Conservation (phyloP, 2,329 filamentous ascomycete species). For the Metarhizium sp. region DNA sequence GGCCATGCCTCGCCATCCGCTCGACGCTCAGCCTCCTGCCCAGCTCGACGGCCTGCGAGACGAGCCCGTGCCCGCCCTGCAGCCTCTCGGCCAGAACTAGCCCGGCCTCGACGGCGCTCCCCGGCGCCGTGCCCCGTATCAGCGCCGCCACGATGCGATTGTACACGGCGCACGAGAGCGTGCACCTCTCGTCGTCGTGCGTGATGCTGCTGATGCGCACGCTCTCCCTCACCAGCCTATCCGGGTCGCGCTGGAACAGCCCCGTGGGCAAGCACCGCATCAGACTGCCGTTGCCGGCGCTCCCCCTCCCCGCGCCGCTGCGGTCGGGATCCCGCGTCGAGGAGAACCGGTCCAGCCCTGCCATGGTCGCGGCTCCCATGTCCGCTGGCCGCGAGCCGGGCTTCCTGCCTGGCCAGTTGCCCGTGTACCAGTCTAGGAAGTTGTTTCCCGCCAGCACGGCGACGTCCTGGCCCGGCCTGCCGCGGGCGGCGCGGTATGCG, state of each 20-base stretch:
- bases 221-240: constrained; percentile 20
- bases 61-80: background rate
- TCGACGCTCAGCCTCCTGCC: background rate
- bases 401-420: constrained; percentile 31
- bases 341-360: constrained; percentile 22
- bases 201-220: constrained; percentile 29
- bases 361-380: constrained; percentile 28
- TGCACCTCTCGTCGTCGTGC: constrained; percentile 27
- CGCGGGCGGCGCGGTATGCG: constrained; percentile 25
- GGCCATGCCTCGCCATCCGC: constrained; percentile 22
- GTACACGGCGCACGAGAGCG: constrained; percentile 28
- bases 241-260: constrained; percentile 23
- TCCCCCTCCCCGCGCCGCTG: constrained; percentile 27
- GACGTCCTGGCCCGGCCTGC: constrained; percentile 16
- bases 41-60: background rate
- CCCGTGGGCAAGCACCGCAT: constrained; percentile 39
- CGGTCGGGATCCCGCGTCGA: constrained; percentile 17
- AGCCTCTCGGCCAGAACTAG: background rate
- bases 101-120: background rate
- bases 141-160: constrained; percentile 27
- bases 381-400: constrained; percentile 24
- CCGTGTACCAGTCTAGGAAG: constrained; percentile 31
- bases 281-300: constrained; percentile 35
- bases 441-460: constrained; percentile 24
- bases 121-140: constrained; percentile 11